Evolutionary conservation across 169 alveolate genomes (phyloP).

Genomic region (Eimeria falciformis): DNA sequence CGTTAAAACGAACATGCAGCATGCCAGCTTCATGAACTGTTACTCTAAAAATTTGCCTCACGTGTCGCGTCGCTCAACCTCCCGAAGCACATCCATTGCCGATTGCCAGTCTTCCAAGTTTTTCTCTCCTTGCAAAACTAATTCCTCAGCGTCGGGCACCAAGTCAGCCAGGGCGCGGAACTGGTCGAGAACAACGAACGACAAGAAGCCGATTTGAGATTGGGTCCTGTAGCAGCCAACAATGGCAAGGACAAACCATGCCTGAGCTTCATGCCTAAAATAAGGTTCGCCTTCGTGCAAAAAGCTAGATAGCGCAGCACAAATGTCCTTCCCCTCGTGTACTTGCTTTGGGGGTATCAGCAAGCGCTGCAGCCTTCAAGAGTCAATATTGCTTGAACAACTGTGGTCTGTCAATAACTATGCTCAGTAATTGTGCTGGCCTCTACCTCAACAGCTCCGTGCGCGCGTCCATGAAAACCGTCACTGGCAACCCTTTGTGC

Average conservation of each 20-base stretch:
- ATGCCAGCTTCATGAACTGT: no score
- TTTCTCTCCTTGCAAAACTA: conserved; percentile 74
- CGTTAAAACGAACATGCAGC: neutral
- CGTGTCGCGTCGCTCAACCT: conserved; percentile 69
- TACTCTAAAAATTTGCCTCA: neutral
- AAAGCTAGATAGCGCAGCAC: no score
- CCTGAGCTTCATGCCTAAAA: no score
- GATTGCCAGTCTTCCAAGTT: conserved; percentile 77
- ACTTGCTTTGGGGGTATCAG: no score
- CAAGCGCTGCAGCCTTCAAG: no score
- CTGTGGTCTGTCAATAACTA: no score
- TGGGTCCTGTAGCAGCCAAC: conserved; percentile 66
- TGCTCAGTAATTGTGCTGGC: no score
- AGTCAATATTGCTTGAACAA: no score
- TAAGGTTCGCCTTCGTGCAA: no score
- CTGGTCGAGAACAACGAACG: conserved; percentile 78
- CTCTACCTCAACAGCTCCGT: conserved; percentile 75
- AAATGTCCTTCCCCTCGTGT: no score
- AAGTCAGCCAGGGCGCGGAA: conserved; percentile 78
- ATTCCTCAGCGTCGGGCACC: conserved; percentile 70
- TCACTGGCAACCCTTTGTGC: conserved; percentile 74
- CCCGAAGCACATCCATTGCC: conserved; percentile 70
- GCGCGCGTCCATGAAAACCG: conserved; percentile 79
- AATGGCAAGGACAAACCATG: neutral
- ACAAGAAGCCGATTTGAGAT: conserved; percentile 79